Evolutionary conservation across 2,329 filamentous ascomycete species (phyloP).

Genomic region (Didymella keratinophila): DNA sequence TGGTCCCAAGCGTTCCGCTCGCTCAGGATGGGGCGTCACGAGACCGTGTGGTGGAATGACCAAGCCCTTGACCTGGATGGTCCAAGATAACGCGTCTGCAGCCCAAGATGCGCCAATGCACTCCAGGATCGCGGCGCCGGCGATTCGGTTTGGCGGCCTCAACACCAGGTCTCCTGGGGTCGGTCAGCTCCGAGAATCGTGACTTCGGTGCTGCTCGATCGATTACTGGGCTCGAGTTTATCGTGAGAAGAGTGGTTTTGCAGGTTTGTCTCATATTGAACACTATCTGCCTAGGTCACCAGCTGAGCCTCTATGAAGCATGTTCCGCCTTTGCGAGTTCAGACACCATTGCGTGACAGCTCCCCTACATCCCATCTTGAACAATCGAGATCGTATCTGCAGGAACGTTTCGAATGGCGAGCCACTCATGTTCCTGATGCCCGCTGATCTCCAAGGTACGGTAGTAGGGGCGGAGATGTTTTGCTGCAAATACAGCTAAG

Average conservation of each 20-base stretch:
- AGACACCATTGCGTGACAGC: background rate
- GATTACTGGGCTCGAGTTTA: background rate
- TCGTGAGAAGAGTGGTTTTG: background rate
- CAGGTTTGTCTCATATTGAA: background rate
- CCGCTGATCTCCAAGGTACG: too few relatives aligned
- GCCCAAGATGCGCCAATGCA: constrained; percentile 25
- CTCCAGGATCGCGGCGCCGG: constrained; percentile 14
- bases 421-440: background rate
- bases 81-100: constrained; percentile 8
- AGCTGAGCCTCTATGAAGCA: background rate
- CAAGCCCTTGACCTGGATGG: constrained; percentile 10
- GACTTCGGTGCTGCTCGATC: background rate
- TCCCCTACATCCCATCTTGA: background rate
- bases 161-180: constrained; percentile 5
- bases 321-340: background rate
- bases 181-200: constrained; percentile 7
- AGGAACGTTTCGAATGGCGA: background rate
- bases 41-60: constrained; percentile 14
- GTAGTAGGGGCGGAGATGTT: background rate
- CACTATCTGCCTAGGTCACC: background rate
- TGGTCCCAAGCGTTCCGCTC: constrained; percentile 34
- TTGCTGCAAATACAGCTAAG: background rate
- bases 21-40: constrained; percentile 11
- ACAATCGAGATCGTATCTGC: background rate
- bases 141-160: constrained; percentile 2